Conservation (phyloP, 2,329 filamentous ascomycete species). For the Arthrobotrys megalospora region DNA sequence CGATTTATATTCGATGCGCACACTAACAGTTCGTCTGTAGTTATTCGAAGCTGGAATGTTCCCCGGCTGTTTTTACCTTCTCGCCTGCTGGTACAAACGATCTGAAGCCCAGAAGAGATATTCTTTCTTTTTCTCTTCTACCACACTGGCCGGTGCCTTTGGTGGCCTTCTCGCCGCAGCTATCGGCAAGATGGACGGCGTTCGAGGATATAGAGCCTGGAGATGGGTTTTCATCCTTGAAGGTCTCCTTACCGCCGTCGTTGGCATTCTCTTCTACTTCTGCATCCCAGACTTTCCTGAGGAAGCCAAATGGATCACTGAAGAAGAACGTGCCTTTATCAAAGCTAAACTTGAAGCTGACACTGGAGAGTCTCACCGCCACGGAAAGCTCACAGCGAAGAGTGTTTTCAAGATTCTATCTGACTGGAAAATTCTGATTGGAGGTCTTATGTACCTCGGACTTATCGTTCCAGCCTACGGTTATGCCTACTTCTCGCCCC, state of each 20-base stretch:
- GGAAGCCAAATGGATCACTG: conserved; percentile 79
- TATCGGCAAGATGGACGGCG: conserved; percentile 87
- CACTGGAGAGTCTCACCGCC: conserved; percentile 77
- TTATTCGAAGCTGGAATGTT: conserved; percentile 79
- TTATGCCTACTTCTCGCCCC: conserved; percentile 83
- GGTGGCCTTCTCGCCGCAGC: conserved; percentile 87
- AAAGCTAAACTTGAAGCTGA: conserved; percentile 78
- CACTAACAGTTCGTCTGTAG: conserved; percentile 10
- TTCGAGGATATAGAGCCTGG: conserved; percentile 80
- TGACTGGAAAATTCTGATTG: conserved; percentile 80
- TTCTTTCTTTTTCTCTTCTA: conserved; percentile 91
- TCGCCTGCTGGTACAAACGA: conserved; percentile 91
- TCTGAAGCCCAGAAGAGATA: conserved; percentile 91
- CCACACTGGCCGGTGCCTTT: conserved; percentile 85
- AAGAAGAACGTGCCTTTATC: conserved; percentile 79
- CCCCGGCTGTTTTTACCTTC: conserved; percentile 79
- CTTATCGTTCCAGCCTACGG: conserved; percentile 83
- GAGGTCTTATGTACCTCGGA: conserved; percentile 85
- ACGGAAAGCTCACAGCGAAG: conserved; percentile 75
- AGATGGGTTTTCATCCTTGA: conserved; percentile 88
- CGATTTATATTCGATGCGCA: not conserved
- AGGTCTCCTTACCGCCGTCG: conserved; percentile 75
- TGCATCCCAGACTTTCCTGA: conserved; percentile 82
- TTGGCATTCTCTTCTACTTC: conserved; percentile 78
- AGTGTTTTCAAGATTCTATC: conserved; percentile 73